Conservation (phyloP, 1,139 yeast genomes). For the Suhomyces anneliseae region DNA sequence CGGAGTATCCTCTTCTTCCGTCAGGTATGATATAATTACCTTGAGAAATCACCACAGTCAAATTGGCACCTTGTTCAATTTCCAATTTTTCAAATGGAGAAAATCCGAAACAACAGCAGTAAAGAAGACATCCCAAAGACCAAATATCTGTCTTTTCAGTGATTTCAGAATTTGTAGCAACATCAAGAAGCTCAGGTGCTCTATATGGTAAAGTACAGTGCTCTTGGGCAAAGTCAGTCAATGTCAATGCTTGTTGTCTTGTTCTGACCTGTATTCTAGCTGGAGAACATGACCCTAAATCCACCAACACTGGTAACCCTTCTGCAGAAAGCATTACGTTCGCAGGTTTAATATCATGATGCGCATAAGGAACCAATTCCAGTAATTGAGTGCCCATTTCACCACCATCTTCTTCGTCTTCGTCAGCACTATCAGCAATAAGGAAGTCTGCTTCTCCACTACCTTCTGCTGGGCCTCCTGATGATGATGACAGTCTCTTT, state of each 20-base stretch:
- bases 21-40: slow-evolving; percentile 69
- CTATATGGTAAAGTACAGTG: slow-evolving; percentile 86
- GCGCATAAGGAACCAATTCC: slow-evolving; percentile 73
- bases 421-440: slow-evolving; percentile 29
- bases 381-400: slow-evolving; percentile 47
- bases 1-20: slow-evolving; percentile 50
- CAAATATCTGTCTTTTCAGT: slow-evolving; percentile 83
- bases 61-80: slow-evolving; percentile 76
- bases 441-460: slow-evolving; percentile 34
- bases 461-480: slow-evolving; percentile 18
- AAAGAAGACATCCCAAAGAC: slow-evolving; percentile 85
- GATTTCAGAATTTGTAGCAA: slow-evolving; percentile 59
- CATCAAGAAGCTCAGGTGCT: slow-evolving; percentile 87
- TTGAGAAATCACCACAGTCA: slow-evolving; percentile 71
- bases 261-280: slow-evolving; percentile 58
- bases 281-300: slow-evolving; percentile 74
- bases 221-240: slow-evolving; percentile 81
- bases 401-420: slow-evolving; percentile 17
- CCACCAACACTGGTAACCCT: slow-evolving; percentile 78
- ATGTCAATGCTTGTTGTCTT: slow-evolving; percentile 69
- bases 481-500: slow-evolving; percentile 19
- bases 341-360: slow-evolving; percentile 85
- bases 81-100: slow-evolving; percentile 90
- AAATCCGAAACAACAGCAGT: slow-evolving; percentile 71
- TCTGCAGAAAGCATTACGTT: slow-evolving; percentile 77